Conservation (phyloP, 768 basidiomycete genomes). For the Hygrocybe punicea region DNA sequence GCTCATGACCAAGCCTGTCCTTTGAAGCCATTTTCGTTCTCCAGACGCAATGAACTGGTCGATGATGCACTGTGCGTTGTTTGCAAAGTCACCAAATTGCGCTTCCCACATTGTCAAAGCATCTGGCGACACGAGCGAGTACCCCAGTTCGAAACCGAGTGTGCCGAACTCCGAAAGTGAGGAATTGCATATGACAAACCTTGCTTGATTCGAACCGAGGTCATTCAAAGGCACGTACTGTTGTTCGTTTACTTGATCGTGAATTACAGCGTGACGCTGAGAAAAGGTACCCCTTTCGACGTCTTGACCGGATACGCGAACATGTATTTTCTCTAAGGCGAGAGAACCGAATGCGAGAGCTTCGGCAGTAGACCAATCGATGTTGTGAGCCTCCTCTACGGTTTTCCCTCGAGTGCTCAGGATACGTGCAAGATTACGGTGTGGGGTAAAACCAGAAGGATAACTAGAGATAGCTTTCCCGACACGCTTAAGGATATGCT, state of each 20-base stretch:
- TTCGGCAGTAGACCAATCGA: slow-evolving; percentile 99
- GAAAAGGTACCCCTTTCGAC: slow-evolving; percentile 99
- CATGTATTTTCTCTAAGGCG: slow-evolving; percentile 88
- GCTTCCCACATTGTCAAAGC: slow-evolving; percentile 96
- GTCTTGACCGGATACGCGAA: slow-evolving; percentile 95
- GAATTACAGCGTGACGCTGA: slow-evolving; percentile 94
- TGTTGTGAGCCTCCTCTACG: slow-evolving; percentile 84
- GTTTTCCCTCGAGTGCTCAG: slow-evolving; percentile 83
- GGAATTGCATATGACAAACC: slow-evolving; percentile 94
- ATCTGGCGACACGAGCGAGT: slow-evolving; percentile 95
- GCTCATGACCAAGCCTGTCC: slow-evolving; percentile 83
- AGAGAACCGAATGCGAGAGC: slow-evolving; percentile 94
- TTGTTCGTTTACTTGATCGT: slow-evolving; percentile 90
- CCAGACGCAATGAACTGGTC: slow-evolving; percentile 98
- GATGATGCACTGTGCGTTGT: slow-evolving; percentile 96
- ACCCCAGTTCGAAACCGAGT: slow-evolving; percentile 96
- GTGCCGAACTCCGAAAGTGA: slow-evolving; percentile 92
- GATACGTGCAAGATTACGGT: slow-evolving; percentile 93
- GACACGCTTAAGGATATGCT: slow-evolving; percentile 72
- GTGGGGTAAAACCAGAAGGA: slow-evolving; percentile 81
- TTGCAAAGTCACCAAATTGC: slow-evolving; percentile 97
- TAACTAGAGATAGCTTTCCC: slow-evolving; percentile 85
- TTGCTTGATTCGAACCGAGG: slow-evolving; percentile 83
- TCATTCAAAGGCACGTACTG: slow-evolving; percentile 89
- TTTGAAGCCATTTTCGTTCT: slow-evolving; percentile 96